Conservation (phyloP, 1,284 basidiomycete genomes). For the Crucibulum parvulum region DNA sequence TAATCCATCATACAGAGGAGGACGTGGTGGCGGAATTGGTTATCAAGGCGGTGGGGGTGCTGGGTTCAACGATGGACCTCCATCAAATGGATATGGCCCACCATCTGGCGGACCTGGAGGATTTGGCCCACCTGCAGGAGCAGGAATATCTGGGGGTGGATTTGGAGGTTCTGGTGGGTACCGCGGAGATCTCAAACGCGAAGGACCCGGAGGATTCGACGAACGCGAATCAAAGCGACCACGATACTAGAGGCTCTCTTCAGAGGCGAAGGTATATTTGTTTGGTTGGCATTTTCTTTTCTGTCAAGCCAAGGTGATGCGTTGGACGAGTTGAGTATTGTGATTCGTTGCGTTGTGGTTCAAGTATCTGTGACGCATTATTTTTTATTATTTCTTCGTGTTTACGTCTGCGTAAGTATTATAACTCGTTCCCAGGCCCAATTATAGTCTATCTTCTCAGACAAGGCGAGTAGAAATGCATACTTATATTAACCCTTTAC, state of each 20-base stretch:
- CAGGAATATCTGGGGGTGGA: slow-evolving; percentile 45
- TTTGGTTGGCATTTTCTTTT: slow-evolving; percentile 12
- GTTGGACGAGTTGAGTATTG: slow-evolving; percentile 11
- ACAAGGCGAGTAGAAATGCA: slow-evolving; percentile 3
- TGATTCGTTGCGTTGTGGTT: slow-evolving; percentile 13
- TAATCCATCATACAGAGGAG: slow-evolving; percentile 51
- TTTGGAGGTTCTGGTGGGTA: slow-evolving; percentile 53
- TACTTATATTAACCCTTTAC: neutral
- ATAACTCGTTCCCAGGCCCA: slow-evolving; percentile 6
- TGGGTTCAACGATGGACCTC: slow-evolving; percentile 58
- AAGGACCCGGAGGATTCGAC: slow-evolving; percentile 75
- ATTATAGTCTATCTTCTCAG: neutral
- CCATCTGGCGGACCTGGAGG: slow-evolving; percentile 56
- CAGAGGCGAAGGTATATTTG: slow-evolving; percentile 22
- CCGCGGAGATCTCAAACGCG: slow-evolving; percentile 73
- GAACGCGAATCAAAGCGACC: slow-evolving; percentile 84
- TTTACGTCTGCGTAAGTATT: slow-evolving; percentile 31
- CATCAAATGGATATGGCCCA: slow-evolving; percentile 61
- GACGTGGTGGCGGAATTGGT: slow-evolving; percentile 77
- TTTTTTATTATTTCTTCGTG: slow-evolving; percentile 15
- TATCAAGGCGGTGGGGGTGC: slow-evolving; percentile 58
- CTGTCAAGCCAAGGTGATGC: slow-evolving; percentile 14
- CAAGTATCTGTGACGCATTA: slow-evolving; percentile 23
- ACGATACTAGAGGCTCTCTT: slow-evolving; percentile 63
- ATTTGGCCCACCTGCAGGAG: slow-evolving; percentile 50